These are phyloP conservation scores for Bathelium albidoporum DNA, from an alignment of 495 filamentous ascomycete species.

Conservation along the genomic window DNA sequence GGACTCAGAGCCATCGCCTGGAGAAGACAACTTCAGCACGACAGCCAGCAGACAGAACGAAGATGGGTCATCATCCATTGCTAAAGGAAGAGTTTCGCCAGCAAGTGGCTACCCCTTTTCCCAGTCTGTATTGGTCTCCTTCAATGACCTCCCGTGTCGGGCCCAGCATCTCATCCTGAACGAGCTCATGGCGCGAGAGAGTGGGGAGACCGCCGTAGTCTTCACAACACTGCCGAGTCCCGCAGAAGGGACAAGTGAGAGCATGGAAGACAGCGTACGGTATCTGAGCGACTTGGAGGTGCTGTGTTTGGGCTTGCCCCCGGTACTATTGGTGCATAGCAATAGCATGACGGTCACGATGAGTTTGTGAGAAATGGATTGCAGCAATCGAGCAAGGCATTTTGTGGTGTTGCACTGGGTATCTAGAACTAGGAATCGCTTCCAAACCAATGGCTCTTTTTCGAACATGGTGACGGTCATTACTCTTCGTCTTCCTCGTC, in stretches of 20 bases:
- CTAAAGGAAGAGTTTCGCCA: constrained; percentile 5
- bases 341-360: constrained; percentile 90
- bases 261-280: constrained; percentile 54
- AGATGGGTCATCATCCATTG: neutral
- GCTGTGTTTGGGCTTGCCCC: constrained; percentile 53
- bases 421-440: neutral
- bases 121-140: constrained; percentile 56
- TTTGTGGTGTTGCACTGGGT: neutral
- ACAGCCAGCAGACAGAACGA: neutral
- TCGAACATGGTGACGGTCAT: neutral
- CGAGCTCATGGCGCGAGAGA: constrained; percentile 64
- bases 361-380: constrained; percentile 45
- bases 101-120: constrained; percentile 44
- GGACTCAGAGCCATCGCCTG: neutral
- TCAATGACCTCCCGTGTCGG: constrained; percentile 74
- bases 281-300: constrained; percentile 51
- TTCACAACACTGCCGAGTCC: constrained; percentile 67
- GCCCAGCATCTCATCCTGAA: constrained; percentile 81
- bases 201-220: constrained; percentile 64
- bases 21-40: neutral
- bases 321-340: constrained; percentile 69
- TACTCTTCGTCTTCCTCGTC: constrained; percentile 12
- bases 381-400: neutral
- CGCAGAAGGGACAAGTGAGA: constrained; percentile 59
- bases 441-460: neutral